Conservation (phyloP, 1,284 basidiomycete species). For the Omphalotus olearius region DNA sequence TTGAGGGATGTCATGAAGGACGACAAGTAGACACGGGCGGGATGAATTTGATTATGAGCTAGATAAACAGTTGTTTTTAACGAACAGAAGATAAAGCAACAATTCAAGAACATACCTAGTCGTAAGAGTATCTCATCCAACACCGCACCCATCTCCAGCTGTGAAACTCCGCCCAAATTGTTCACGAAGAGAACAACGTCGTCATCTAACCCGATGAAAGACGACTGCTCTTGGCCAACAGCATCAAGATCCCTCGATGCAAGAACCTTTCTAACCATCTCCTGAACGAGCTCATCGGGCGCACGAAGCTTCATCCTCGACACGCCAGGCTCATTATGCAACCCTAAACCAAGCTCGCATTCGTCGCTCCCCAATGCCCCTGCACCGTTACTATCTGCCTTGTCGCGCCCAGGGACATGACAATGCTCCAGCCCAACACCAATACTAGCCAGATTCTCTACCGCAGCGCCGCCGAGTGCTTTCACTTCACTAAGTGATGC, state of each 20-base stretch:
- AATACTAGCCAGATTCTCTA: slow-evolving; percentile 42
- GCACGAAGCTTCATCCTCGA: slow-evolving; percentile 28
- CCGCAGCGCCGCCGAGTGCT: slow-evolving; percentile 40
- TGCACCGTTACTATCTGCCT: slow-evolving; percentile 17
- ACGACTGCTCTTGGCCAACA: neutral
- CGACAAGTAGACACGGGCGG: slow-evolving; percentile 29
- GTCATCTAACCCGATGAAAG: slow-evolving; percentile 18
- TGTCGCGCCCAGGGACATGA: slow-evolving; percentile 46
- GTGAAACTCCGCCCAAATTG: slow-evolving; percentile 52
- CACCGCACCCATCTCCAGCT: slow-evolving; percentile 49
- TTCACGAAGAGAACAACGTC: slow-evolving; percentile 45
- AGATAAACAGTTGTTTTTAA: neutral
- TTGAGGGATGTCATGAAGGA: slow-evolving; percentile 37
- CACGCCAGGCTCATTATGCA: slow-evolving; percentile 58
- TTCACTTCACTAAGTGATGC: slow-evolving; percentile 43
- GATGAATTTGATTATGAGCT: slow-evolving; percentile 21
- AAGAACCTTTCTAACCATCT: slow-evolving; percentile 34
- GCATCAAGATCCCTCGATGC: slow-evolving; percentile 8
- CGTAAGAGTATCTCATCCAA: slow-evolving; percentile 36
- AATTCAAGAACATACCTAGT: slow-evolving; percentile 28
- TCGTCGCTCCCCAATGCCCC: slow-evolving; percentile 27
- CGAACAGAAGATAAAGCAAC: neutral
- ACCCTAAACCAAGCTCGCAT: slow-evolving; percentile 50
- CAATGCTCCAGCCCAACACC: slow-evolving; percentile 54
- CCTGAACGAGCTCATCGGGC: slow-evolving; percentile 27